phyloP scores from a whole-genome alignment of 106 monocot species.

The Dactylorhiza incarnata region DNA sequence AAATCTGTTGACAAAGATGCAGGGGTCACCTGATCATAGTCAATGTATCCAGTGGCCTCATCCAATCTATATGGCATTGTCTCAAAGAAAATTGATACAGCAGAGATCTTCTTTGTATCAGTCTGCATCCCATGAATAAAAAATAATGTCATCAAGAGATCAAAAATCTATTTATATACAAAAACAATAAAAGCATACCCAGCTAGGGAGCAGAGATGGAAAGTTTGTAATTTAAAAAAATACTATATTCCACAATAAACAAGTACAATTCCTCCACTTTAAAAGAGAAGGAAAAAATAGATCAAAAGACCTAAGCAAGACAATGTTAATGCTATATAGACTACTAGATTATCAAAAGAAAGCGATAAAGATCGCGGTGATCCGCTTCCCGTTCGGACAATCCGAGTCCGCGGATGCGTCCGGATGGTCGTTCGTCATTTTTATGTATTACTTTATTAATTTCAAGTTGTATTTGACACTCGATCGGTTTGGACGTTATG shows the following conservation, averaged over 20 bases:
- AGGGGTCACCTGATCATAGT: conserved; percentile 79
- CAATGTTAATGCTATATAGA: neutral
- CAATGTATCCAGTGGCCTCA: conserved; percentile 96
- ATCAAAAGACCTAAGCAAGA: neutral
- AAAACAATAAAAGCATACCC: neutral
- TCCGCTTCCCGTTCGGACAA: no score
- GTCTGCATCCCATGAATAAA: conserved; percentile 42
- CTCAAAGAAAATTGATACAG: conserved; percentile 95
- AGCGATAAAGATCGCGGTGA: no score
- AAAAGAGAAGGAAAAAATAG: neutral
- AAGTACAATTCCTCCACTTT: neutral
- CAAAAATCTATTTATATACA: neutral
- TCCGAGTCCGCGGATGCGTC: no score
- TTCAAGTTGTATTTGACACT: no score
- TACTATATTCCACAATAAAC: neutral
- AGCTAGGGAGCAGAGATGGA: neutral
- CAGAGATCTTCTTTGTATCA: conserved; percentile 99
- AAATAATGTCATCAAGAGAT: neutral
- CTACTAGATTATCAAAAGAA: neutral
- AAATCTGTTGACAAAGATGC: neutral
- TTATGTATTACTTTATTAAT: no score
- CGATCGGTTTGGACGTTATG: no score
- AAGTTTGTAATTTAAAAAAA: neutral
- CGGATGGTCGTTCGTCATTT: no score
- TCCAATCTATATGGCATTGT: conserved; percentile 97